Conservation (phyloP, 176 grass and related monocot genomes). For the Oryza meridionalis region DNA sequence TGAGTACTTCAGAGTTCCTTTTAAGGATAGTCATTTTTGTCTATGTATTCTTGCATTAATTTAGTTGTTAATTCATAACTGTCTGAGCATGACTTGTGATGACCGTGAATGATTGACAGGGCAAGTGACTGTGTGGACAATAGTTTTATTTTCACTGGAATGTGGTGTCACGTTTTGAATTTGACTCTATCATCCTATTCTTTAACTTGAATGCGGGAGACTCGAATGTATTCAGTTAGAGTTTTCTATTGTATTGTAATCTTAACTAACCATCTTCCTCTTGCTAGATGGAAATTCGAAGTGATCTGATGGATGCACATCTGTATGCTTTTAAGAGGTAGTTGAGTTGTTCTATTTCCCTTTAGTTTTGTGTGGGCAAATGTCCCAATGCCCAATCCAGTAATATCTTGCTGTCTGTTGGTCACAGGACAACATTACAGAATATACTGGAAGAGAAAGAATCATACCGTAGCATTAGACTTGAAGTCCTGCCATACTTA, state of each 20-base stretch:
- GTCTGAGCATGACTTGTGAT: slow-evolving; percentile 1
- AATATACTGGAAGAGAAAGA: slow-evolving; percentile 82
- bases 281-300: slow-evolving; percentile 92
- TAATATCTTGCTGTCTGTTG: slow-evolving; percentile 22
- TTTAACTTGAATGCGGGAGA: slow-evolving; percentile 10
- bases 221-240: background rate
- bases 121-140: background rate
- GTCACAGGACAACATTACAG: slow-evolving; percentile 75
- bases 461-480: slow-evolving; percentile 78
- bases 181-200: background rate
- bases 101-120: background rate
- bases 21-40: background rate
- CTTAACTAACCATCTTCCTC: slow-evolving; percentile 41
- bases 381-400: background rate
- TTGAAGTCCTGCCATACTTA: slow-evolving; percentile 90
- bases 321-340: slow-evolving; percentile 99
- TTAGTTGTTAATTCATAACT: slow-evolving; percentile 6
- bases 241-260: slow-evolving; percentile 21
- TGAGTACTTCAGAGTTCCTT: background rate
- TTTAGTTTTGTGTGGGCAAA: slow-evolving; percentile 10
- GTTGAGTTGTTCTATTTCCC: background rate
- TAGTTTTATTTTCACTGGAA: slow-evolving; percentile 3
- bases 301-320: slow-evolving; percentile 98
- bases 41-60: slow-evolving; percentile 14
- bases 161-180: background rate